A percentile compares a stretch with the other conserved stretches of the same genome.
Conservation (phyloP, 768 basidiomycete species). For the Tephrocybe rancida region DNA sequence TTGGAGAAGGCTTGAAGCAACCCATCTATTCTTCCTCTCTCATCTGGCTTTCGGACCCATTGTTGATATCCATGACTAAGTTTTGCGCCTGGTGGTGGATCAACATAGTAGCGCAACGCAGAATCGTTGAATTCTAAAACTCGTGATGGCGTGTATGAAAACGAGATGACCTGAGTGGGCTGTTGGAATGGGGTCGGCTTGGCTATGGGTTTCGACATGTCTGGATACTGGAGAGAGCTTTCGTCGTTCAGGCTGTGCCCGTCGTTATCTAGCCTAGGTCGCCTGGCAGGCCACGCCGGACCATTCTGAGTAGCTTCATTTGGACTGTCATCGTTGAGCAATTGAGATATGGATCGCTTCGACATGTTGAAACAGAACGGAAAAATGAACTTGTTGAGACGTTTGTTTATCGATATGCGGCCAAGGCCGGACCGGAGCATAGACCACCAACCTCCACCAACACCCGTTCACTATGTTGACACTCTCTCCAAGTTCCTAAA, state of each 20-base stretch:
- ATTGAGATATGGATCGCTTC: constrained; percentile 19
- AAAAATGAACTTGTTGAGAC: not conserved
- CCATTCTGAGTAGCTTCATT: not conserved
- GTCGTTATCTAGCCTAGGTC: not conserved
- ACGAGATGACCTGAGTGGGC: constrained; percentile 67
- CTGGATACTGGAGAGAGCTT: constrained; percentile 20
- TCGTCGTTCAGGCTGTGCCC: not conserved
- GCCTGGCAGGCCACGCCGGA: not conserved
- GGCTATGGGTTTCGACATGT: constrained; percentile 13
- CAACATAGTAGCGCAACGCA: constrained; percentile 69
- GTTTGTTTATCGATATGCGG: too few species aligned
- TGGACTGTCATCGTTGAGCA: constrained; percentile 6
- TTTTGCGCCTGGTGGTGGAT: constrained; percentile 67
- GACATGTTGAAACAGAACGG: constrained; percentile 4
- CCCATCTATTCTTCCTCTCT: constrained; percentile 66
- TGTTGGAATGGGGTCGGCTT: constrained; percentile 60
- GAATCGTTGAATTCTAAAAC: constrained; percentile 66
- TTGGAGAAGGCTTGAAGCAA: constrained; percentile 62
- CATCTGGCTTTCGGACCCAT: constrained; percentile 70
- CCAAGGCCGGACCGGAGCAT: too few species aligned
- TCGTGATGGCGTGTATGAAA: constrained; percentile 66
- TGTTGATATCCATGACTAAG: constrained; percentile 72
- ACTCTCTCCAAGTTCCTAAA: too few species aligned
- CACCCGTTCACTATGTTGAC: too few species aligned
- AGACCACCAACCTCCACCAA: too few species aligned